A percentile compares a stretch with the other conserved stretches of the same genome.
phyloP scores from a whole-genome alignment of 2,329 filamentous ascomycete genomes.

The Atkinsonella hypoxylon region DNA sequence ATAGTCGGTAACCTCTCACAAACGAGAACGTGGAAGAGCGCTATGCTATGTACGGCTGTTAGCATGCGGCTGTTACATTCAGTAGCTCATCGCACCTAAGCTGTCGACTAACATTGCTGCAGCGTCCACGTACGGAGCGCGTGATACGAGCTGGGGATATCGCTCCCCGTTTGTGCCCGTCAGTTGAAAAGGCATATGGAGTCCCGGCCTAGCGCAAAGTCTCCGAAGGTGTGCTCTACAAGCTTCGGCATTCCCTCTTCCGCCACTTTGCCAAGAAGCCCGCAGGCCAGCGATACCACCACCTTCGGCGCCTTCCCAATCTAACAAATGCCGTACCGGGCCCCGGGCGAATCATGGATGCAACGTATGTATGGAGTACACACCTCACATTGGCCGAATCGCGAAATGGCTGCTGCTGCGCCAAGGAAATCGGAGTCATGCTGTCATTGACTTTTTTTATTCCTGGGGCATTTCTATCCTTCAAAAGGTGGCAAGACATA shows the following conservation, averaged over 20 bases:
- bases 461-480: too few relatives aligned
- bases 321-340: neutral
- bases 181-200: too few relatives aligned
- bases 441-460: too few relatives aligned
- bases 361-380: neutral
- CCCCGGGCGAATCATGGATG: neutral
- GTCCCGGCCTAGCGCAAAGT: neutral
- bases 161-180: neutral
- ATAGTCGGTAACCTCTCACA: slow-evolving; percentile 8
- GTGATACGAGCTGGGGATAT: neutral
- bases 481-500: too few relatives aligned
- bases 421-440: too few relatives aligned
- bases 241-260: neutral
- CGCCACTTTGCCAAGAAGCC: neutral
- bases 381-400: too few relatives aligned
- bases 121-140: neutral
- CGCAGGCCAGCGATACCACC: neutral
- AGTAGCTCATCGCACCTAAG: neutral
- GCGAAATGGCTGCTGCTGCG: too few relatives aligned
- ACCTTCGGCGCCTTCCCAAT: slow-evolving; percentile 8
- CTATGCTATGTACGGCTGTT: too few relatives aligned
- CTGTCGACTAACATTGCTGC: neutral
- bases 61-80: too few relatives aligned
- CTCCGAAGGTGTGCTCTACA: neutral
- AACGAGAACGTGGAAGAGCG: neutral